Evolutionary conservation across 1,284 basidiomycete genomes (phyloP).

Genomic region (Wallemia hederae): DNA sequence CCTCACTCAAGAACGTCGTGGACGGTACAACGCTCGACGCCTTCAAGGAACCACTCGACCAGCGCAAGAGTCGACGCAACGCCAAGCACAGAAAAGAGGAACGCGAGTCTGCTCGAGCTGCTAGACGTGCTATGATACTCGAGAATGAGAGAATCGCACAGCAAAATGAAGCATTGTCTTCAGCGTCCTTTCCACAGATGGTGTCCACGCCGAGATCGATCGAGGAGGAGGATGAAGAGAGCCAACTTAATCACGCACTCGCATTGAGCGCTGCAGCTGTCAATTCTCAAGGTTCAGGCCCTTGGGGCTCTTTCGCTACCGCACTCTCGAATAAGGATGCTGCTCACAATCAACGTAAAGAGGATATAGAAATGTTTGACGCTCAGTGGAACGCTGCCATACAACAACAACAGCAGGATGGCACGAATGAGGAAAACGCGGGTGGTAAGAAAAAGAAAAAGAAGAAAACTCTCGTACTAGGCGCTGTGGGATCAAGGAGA

Average conservation of each 20-base stretch:
- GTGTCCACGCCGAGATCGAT: neutral
- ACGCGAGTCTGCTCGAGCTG: conserved; percentile 41
- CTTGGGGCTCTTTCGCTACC: neutral
- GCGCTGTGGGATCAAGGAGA: neutral
- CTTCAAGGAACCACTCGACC: conserved; percentile 49
- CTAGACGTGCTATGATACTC: neutral
- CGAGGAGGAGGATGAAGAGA: neutral
- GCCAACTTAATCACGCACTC: neutral
- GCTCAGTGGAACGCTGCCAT: neutral
- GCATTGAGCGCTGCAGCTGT: neutral
- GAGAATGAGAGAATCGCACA: neutral
- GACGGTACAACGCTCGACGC: conserved; percentile 36
- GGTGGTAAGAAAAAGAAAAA: neutral
- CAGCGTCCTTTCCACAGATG: neutral
- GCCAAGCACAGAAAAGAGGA: conserved; percentile 59
- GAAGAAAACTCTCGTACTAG: neutral
- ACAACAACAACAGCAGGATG: neutral
- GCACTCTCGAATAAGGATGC: neutral
- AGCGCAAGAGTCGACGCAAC: conserved; percentile 38
- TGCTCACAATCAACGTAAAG: neutral
- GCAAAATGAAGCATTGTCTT: conserved; percentile 4
- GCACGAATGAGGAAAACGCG: neutral
- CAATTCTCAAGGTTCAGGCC: neutral
- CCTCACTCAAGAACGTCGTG: conserved; percentile 47
- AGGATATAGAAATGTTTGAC: neutral